Base-by-base conservation (phyloP, 306 rosid species). In the Acacia crassicarpa region DNA sequence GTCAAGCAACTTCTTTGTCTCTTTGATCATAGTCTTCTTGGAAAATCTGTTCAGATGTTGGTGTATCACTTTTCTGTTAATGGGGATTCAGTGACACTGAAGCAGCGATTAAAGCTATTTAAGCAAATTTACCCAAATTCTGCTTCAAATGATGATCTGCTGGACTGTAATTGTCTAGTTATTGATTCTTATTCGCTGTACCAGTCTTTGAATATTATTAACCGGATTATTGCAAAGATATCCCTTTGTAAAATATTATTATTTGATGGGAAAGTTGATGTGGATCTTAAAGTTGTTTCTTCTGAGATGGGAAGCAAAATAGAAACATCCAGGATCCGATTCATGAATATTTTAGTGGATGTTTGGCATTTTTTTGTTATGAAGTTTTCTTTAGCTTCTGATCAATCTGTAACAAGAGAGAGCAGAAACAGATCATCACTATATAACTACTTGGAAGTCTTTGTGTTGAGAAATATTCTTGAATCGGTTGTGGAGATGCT, bases 11-110 rank as follows among this genome's bases (percentile, higher is more conserved):
- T 95, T 76, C 77, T 91, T 13, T 49, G 74, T 80, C 90, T 89
- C 82, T 68, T 84, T 32, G 80, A 91, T 86, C 54, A 67, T 65
- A 93, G 97, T 86, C 95, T 95, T 87, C 95, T 95, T 85, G 93
- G 95, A 80, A 93, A 92, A 84, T 81, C 91, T 75, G 68, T 91
- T 80, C 74, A 74, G 56, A 93, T 95, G 93, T 74, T 95, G 87
- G 77, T 78, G 83, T 82, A 84, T 85, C 90, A 89, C 90, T 85
- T 87, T 82, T 79, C 89, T 67, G 73, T 90, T 30, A 84, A 68
- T 86, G 92, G 89, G 81, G 90, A 81, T 83, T 83, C 93, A 25
- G 61, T 82, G 62, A 83, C 88, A 82, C 32, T 80, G 81, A 90
- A 92, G 83, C 89, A 74, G 84, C 83, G 90, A 69, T 76, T 92